Evolutionary conservation across 306 rosid species (phyloP).

Genomic region (Rosa chinensis): DNA sequence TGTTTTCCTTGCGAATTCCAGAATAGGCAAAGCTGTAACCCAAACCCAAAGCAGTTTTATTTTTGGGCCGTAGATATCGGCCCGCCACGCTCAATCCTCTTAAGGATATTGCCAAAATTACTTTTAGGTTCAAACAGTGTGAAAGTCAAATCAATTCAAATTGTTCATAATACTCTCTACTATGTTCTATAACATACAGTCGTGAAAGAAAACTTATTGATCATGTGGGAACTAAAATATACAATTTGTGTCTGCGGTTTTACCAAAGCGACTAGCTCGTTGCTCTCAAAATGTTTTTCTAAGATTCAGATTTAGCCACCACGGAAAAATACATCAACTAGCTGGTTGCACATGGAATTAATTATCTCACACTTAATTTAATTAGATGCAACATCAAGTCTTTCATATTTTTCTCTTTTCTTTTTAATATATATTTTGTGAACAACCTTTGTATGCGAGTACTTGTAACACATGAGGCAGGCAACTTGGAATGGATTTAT

Average conservation of each 20-base stretch:
- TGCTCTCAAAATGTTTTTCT: not conserved
- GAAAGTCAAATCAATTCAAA: not conserved
- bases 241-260: not conserved
- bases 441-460: not conserved
- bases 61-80: too few species aligned
- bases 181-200: not conserved
- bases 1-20: too few species aligned
- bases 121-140: too few species aligned
- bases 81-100: too few species aligned
- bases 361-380: too few species aligned
- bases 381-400: too few species aligned
- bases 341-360: not conserved
- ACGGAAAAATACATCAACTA: too few species aligned
- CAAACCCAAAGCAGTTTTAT: too few species aligned
- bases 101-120: too few species aligned
- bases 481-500: not conserved
- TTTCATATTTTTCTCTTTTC: too few species aligned
- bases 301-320: too few species aligned
- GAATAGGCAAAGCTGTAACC: too few species aligned
- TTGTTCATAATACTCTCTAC: not conserved
- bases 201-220: not conserved
- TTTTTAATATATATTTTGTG: not conserved
- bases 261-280: not conserved
- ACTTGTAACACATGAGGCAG: not conserved
- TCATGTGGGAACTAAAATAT: not conserved